phyloP scores from a whole-genome alignment of 345 rosid species.

The Clausena lansium region DNA sequence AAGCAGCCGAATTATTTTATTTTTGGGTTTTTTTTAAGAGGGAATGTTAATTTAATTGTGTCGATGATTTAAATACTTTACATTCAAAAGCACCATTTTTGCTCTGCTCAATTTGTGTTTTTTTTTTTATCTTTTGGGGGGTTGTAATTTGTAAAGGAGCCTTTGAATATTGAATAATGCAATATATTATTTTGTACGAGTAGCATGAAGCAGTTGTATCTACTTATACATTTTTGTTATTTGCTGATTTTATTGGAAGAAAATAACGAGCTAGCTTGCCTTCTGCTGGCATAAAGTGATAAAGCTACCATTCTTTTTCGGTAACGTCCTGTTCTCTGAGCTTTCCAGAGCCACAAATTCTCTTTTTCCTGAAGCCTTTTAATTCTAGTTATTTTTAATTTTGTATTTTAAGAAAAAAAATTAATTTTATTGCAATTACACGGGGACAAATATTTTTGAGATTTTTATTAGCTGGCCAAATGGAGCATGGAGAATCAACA shows the following conservation, averaged over 20 bases:
- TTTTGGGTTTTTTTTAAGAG: not conserved
- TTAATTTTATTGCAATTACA: no score
- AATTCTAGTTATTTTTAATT: not conserved
- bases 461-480: no score
- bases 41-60: slow-evolving; percentile 19
- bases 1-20: slow-evolving; percentile 21
- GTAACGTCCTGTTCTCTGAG: not conserved
- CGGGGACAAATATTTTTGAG: not conserved
- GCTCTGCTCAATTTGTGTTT: not conserved
- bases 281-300: not conserved
- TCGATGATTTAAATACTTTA: slow-evolving; percentile 23
- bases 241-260: not conserved
- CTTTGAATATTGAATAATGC: not conserved
- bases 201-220: not conserved
- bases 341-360: not conserved
- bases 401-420: not conserved
- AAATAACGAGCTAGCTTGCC: not conserved
- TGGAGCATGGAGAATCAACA: not conserved
- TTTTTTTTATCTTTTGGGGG: not conserved
- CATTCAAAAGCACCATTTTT: slow-evolving; percentile 5
- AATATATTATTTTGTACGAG: not conserved
- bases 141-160: not conserved
- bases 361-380: not conserved
- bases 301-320: not conserved
- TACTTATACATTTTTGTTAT: not conserved